Percentiles rank a stretch among this genome's conserved stretches.
Evolutionary conservation across 305 asterid genomes (phyloP).

Genomic region (Nicotiana rustica): DNA sequence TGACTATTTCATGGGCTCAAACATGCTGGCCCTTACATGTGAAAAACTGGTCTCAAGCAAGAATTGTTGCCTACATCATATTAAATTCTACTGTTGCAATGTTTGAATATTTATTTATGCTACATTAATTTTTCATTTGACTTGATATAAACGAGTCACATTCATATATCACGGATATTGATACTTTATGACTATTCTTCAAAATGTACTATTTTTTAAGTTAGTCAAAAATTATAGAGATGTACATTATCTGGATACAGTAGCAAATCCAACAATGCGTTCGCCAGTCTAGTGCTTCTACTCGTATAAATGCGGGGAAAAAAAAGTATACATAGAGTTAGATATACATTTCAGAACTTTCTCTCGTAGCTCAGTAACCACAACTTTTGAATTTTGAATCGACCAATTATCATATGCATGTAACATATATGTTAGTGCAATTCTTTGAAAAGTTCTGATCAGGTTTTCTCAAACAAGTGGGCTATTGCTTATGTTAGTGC

Average conservation of each 20-base stretch:
- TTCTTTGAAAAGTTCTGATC: slow-evolving; percentile 33
- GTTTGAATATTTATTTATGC: slow-evolving; percentile 37
- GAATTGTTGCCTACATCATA: slow-evolving; percentile 34
- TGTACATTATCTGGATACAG: background rate
- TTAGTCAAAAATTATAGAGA: background rate
- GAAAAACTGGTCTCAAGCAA: slow-evolving; percentile 36
- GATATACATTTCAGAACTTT: background rate
- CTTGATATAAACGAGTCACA: background rate
- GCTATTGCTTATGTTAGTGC: slow-evolving; percentile 41
- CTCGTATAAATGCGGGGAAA: background rate
- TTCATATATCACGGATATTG: background rate
- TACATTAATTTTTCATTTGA: background rate
- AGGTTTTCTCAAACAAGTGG: slow-evolving; percentile 36
- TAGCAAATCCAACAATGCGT: background rate
- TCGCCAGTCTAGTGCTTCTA: background rate
- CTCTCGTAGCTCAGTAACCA: background rate
- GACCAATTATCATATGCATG: background rate
- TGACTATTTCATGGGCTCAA: slow-evolving; percentile 40
- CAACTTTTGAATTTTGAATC: background rate
- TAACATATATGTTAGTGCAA: background rate
- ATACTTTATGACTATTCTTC: background rate
- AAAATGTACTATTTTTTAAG: background rate
- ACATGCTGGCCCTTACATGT: slow-evolving; percentile 46
- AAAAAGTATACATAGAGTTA: background rate
- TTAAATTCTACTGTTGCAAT: slow-evolving; percentile 10